Conservation (phyloP, 768 basidiomycete genomes). For the Amanita rimosa region DNA sequence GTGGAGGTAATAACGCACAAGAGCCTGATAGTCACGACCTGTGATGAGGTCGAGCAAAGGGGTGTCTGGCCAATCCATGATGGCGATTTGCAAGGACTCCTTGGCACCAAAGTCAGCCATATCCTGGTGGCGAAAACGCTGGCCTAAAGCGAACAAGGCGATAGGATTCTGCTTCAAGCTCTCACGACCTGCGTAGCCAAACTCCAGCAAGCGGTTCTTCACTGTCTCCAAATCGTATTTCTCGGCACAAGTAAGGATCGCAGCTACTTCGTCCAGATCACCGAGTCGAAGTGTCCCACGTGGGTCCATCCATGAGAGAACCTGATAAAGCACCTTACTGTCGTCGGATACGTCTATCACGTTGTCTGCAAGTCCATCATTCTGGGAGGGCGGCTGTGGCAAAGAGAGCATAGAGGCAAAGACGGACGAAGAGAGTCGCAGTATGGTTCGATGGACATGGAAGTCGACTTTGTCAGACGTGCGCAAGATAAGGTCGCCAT, state of each 20-base stretch:
- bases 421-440: slow-evolving; percentile 2
- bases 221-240: slow-evolving; percentile 2
- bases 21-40: not conserved
- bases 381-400: not conserved
- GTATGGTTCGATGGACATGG: slow-evolving; percentile 1
- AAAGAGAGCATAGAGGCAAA: slow-evolving; percentile 3
- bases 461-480: slow-evolving; percentile 3
- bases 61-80: not conserved
- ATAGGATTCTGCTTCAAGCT: not conserved
- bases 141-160: slow-evolving; percentile 1
- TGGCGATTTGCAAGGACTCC: not conserved
- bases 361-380: not conserved
- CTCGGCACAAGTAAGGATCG: not conserved
- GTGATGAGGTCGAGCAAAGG: not conserved
- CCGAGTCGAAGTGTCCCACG: not conserved
- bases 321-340: slow-evolving; percentile 1
- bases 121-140: not conserved
- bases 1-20: slow-evolving; percentile 1
- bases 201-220: not conserved
- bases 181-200: slow-evolving; percentile 2
- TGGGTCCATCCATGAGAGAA: slow-evolving; percentile 5
- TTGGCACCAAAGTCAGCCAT: slow-evolving; percentile 3
- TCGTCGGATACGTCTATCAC: slow-evolving; percentile 1
- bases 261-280: not conserved
- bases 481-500: slow-evolving; percentile 2